phyloP scores from a whole-genome alignment of 2,329 filamentous ascomycete genomes.

The Orbilia brochopaga region DNA sequence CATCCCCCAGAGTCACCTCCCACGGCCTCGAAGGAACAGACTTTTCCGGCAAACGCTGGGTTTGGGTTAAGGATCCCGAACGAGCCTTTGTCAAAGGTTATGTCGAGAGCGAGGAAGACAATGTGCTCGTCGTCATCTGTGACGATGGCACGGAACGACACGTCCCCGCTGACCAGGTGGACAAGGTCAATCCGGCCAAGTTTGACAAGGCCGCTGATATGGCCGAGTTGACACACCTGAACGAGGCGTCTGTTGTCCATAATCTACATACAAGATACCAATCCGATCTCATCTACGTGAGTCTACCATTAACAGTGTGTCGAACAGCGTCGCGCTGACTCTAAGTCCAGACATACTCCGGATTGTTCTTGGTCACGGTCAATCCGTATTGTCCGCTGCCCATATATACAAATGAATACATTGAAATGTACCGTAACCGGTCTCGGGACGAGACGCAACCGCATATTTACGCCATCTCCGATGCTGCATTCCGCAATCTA shows the following conservation, averaged over 20 bases:
- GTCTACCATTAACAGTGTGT: constrained; percentile 54
- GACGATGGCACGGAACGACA: constrained; percentile 94
- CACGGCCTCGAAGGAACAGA: constrained; percentile 88
- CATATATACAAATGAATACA: constrained; percentile 94
- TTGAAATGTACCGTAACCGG: constrained; percentile 96
- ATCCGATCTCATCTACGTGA: constrained; percentile 84
- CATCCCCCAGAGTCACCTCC: constrained; percentile 39
- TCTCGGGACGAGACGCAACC: constrained; percentile 92
- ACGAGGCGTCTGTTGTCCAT: constrained; percentile 96
- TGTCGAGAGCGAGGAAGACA: constrained; percentile 79
- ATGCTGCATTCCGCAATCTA: constrained; percentile 92
- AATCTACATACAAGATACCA: constrained; percentile 96
- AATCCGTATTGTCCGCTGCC: constrained; percentile 95
- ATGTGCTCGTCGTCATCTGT: constrained; percentile 80
- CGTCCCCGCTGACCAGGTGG: constrained; percentile 82
- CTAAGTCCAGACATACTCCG: constrained; percentile 79
- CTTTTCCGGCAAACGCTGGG: constrained; percentile 97
- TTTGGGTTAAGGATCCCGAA: constrained; percentile 90
- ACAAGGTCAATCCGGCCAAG: constrained; percentile 99
- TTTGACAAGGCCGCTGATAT: constrained; percentile 99
- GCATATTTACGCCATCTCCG: constrained; percentile 97
- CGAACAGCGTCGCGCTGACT: constrained; percentile 3
- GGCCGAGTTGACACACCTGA: constrained; percentile 96
- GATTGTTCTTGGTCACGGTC: constrained; percentile 92
- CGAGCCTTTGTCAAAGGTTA: constrained; percentile 90